Evolutionary conservation across 768 basidiomycete species (phyloP).

Genomic region (Phlebiopsis gigantea): DNA sequence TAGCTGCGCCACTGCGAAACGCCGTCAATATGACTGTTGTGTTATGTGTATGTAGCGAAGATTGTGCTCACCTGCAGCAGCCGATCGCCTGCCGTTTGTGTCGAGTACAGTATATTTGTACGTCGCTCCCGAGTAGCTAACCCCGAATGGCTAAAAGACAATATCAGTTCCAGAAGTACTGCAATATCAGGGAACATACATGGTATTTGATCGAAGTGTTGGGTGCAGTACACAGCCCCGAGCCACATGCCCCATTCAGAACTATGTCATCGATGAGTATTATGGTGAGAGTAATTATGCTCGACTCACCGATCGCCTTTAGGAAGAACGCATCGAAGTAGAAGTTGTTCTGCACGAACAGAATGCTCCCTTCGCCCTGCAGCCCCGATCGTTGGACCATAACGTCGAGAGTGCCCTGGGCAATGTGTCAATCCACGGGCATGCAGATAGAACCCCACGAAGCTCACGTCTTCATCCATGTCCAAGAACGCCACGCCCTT

Average conservation of each 20-base stretch:
- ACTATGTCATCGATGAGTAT: conserved; percentile 41
- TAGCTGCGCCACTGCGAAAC: conserved; percentile 74
- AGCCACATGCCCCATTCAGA: conserved; percentile 87
- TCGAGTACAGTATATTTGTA: conserved; percentile 98
- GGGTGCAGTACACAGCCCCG: conserved; percentile 64
- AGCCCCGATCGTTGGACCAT: conserved; percentile 79
- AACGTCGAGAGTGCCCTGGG: conserved; percentile 86
- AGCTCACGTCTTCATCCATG: conserved; percentile 89
- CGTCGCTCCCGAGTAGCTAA: conserved; percentile 90
- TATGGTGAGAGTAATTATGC: neutral
- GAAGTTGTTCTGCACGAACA: conserved; percentile 94
- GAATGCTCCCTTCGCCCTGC: conserved; percentile 54
- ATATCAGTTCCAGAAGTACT: neutral
- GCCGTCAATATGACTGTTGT: neutral
- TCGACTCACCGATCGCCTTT: conserved; percentile 78
- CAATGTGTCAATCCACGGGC: neutral
- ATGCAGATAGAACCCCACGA: neutral
- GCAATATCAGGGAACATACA: conserved; percentile 38
- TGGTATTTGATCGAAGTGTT: conserved; percentile 65
- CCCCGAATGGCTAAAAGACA: conserved; percentile 73
- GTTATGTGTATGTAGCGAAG: conserved; percentile 8
- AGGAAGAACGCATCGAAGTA: conserved; percentile 99
- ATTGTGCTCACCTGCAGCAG: conserved; percentile 66
- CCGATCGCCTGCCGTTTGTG: conserved; percentile 80
- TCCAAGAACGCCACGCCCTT: conserved; percentile 78